Percentiles rank a stretch among this genome's conserved stretches.
phyloP scores from a whole-genome alignment of 345 rosid genomes.

The Linum lewisii region DNA sequence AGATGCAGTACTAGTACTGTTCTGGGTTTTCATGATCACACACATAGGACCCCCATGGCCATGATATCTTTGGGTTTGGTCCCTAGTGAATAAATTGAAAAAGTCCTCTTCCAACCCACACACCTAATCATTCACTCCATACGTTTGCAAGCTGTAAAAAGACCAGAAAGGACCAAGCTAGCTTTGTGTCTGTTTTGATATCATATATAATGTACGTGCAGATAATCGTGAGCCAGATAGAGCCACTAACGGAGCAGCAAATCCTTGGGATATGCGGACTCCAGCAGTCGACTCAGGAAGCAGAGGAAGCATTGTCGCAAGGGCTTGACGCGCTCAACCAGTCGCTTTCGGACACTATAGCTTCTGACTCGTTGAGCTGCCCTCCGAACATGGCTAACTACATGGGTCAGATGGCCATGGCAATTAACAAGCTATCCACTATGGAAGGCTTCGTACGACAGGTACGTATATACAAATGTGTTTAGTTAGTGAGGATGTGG shows the following conservation, averaged over 20 bases:
- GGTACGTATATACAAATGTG: constrained; percentile 48
- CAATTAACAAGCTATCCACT: constrained; percentile 90
- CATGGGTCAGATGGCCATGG: constrained; percentile 94
- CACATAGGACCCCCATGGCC: too few relatives aligned
- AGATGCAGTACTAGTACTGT: too few relatives aligned
- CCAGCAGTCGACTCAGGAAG: constrained; percentile 83
- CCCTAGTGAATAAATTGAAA: constrained; percentile 16
- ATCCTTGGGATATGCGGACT: constrained; percentile 75
- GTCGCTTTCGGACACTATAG: constrained; percentile 72
- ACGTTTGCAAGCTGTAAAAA: too few relatives aligned
- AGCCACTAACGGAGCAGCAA: constrained; percentile 85
- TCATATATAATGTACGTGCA: too few relatives aligned
- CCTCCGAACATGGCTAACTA: constrained; percentile 80
- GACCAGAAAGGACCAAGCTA: too few relatives aligned
- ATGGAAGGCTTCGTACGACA: constrained; percentile 86
- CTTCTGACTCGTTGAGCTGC: constrained; percentile 69
- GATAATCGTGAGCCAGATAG: constrained; percentile 64
- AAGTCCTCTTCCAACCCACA: background rate
- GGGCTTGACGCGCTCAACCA: constrained; percentile 81
- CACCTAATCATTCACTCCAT: too few relatives aligned
- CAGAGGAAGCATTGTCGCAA: constrained; percentile 87
- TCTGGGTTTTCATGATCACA: too few relatives aligned
- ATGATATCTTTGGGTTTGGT: constrained; percentile 16
- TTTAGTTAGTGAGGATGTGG: background rate
- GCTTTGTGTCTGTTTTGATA: too few relatives aligned